Evolutionary conservation across 192 early-diverging fungal genomes (phyloP).

Genomic region (Gonapodya sp.): DNA sequence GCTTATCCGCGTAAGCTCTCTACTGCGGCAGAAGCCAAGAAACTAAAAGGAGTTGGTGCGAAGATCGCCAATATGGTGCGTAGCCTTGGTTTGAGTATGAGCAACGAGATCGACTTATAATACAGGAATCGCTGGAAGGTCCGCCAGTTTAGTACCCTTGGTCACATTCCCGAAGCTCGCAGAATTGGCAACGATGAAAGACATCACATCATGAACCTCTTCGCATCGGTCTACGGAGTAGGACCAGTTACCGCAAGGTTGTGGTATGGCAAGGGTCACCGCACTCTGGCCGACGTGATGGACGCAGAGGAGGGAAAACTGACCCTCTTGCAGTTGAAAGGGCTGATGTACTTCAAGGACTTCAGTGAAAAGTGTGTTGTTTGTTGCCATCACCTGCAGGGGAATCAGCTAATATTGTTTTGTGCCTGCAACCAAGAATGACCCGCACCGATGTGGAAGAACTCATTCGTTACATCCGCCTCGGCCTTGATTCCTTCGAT

Average conservation of each 20-base stretch:
- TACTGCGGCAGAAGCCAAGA: conserved; percentile 20
- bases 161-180: conserved; percentile 15
- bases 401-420: not conserved
- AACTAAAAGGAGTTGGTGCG: conserved; percentile 24
- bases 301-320: not conserved
- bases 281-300: not conserved
- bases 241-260: not conserved
- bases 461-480: conserved; percentile 13
- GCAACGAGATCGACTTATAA: too few relatives aligned
- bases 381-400: too few relatives aligned
- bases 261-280: not conserved
- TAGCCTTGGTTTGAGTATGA: too few relatives aligned
- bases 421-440: conserved; percentile 19
- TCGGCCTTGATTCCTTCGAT: conserved; percentile 13
- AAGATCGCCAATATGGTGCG: conserved; percentile 24
- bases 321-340: not conserved
- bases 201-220: conserved; percentile 10
- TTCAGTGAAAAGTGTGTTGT: not conserved
- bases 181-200: not conserved
- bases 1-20: conserved; percentile 19
- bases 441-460: conserved; percentile 23
- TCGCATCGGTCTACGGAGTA: conserved; percentile 22
- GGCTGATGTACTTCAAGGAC: not conserved
- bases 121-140: conserved; percentile 14
- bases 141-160: conserved; percentile 17